These are phyloP conservation scores for Cryptococcus sp. DNA, from an alignment of 1,284 basidiomycete species.

Conservation along the genomic window DNA sequence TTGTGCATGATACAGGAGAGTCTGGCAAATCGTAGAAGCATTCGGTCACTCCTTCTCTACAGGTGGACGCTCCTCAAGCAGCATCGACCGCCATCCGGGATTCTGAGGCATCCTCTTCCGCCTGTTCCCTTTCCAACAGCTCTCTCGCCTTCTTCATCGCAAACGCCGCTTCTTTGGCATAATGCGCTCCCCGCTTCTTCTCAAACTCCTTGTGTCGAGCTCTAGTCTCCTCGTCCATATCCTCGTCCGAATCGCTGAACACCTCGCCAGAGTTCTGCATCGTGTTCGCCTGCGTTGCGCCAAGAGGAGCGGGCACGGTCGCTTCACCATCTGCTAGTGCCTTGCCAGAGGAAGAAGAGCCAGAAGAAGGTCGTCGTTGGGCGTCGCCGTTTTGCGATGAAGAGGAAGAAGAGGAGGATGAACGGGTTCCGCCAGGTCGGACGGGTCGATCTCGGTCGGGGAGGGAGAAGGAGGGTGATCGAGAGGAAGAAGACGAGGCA, in stretches of 20 bases:
- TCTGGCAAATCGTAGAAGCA: too few species aligned
- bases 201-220: conserved; percentile 78
- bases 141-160: conserved; percentile 65
- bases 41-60: too few species aligned
- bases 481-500: conserved; percentile 68
- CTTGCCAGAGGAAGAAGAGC: conserved; percentile 41
- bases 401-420: not conserved
- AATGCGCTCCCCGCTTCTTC: conserved; percentile 73
- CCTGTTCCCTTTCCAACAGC: conserved; percentile 33
- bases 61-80: too few species aligned
- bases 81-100: too few species aligned
- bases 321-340: conserved; percentile 40
- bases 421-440: conserved; percentile 28
- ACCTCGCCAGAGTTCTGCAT: conserved; percentile 39
- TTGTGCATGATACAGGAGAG: too few species aligned
- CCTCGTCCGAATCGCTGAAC: conserved; percentile 64
- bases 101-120: conserved; percentile 19
- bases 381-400: conserved; percentile 1
- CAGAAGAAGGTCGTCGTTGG: not conserved
- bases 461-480: conserved; percentile 67
- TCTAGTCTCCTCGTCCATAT: conserved; percentile 83
- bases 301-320: conserved; percentile 47
- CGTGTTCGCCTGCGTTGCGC: conserved; percentile 42
- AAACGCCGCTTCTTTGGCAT: conserved; percentile 78
- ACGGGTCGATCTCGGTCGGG: conserved; percentile 33